Base-by-base conservation (phyloP, 2,329 filamentous ascomycete species). In the Podosphaera xanthii region DNA sequence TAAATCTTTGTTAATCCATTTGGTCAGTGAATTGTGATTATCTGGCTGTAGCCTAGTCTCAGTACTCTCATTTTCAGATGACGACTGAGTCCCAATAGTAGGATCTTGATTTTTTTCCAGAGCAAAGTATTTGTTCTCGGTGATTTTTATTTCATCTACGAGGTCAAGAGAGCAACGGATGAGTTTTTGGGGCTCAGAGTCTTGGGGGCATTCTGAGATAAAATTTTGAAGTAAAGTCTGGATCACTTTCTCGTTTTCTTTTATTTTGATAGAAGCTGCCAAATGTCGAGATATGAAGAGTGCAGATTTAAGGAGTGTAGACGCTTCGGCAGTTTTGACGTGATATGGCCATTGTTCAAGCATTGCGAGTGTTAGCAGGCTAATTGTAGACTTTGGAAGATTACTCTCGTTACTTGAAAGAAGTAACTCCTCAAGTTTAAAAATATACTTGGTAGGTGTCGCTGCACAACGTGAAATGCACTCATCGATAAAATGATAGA, bases 361-460 rank as follows among this genome's bases (percentile, higher is more conserved):
- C 30, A 94, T 74, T 0, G 82, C 78, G 63, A 87, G 76, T 9
- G 82, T 74, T 2, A 95, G 66, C 22, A 88, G 76, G 64, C 85
- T 88, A 9, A 80, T 69, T 36, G 72, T 67, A 54, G 64, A 64
- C n/a, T 67, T 62, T n/a, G 70, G 59, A 61, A 60, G 63, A 48
- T 68, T 63, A 50, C 65, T 65, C 10, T 60, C 56, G 57, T 64
- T 69, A 63, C 72, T 64, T 50, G 74, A 69, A 59, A 72, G 69
- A 61, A 71, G 64, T 1, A 78, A 63, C 48, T 80, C 76, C 59
- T 82, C 76, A 34, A 87, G 70, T 66, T 81, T 74, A 61, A 92
- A 85, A 35, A 92, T 80, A 66, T 95, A 91, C 67, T 88, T 94
- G 66, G 94, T 83, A 0, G 88, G 86, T 33, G 84, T 83, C 60